Base-by-base conservation (phyloP, 208 protist genomes). In the Zelonia costaricensis region DNA sequence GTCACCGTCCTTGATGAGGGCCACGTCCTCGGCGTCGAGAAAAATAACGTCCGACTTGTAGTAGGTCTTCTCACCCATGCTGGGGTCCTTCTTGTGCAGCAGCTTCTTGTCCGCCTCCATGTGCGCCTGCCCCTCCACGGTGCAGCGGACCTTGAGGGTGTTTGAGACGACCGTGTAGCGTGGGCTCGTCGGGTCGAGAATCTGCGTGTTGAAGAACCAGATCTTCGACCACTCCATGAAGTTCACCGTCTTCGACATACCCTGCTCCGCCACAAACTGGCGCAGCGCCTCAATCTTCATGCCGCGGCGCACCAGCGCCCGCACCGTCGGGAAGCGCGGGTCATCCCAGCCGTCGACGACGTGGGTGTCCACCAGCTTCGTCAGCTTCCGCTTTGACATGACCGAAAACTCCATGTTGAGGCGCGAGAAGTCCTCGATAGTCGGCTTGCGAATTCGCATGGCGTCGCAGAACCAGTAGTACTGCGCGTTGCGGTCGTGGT, bases 301-400 rank as follows among this genome's bases (percentile, higher is more conserved):
- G 54, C 99, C 99, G 47, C 98, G 89, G 12, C 98, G 82, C 18
- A 99, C 69, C 22, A 99, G 78, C 31, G 96, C 95, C 48, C 77
- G 91, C 15, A 99, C 87, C 22, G 98, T 99, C 45, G 98, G 98
- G 66, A 99, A 99, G 27, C 98, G 84, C 35, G 98, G 98, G 70
- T 99, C 98, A 73, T 99, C 85, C 99, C 99, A 99, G 28, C 98
- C 98, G 47, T 96, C 88, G 13, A 99, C 98, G 22, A 97, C 68
- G 33, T 83, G 76, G 1, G 91, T 89, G 28, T 99, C 96, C 9
- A 99, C 98, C 61, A 99, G 93, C 47, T 97, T 88, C 38, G 95
- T 93, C 33, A 99, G 82, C 84, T 99, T 99, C 44, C 99, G 89
- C 90, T 99, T 99, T 5, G 97, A 99, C 75, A 99, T 93, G 12